Evolutionary conservation across 1,284 basidiomycete genomes (phyloP), one percentile per base, ranked within the genome.

Genomic region (Leccinum subspadiceum): DNA sequence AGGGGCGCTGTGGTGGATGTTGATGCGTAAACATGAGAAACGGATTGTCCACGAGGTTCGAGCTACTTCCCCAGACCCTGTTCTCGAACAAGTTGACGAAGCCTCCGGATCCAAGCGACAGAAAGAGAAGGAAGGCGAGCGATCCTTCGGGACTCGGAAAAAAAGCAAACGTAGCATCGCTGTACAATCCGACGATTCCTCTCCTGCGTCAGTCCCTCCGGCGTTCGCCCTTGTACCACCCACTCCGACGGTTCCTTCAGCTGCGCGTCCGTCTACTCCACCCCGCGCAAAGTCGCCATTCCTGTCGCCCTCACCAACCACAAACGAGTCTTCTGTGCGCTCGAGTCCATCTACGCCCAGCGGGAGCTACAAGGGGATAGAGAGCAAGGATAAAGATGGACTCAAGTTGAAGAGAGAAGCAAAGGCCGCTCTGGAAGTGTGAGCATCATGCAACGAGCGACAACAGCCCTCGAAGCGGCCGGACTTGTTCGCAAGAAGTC

Each of bases 1-100:
- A 5, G 92, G 94, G 9, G 94, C 96, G 1, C 78, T 94, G 10
- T 99, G 96, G 96, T 99, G 97, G 97, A 92, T 98, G 81, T 77
- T 99, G 54, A 87, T 91, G 69, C 84, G 88, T 66, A 92, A 88
- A 68, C 82, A 87, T 8, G 89, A 92, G 72, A 87, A 85, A 68
- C 84, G 81, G 60, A 77, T 79, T 12, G 35, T 81, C 24, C 76
- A 66, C n/a, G 74, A 75, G 17, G 70, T 62, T 55, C 71, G 64
- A 31, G 53, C 73, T 73, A 41, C 59, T 46, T 54, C 58, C 26
- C 56, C 63, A 5, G 62, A 69, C 69, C 22, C 70, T 74, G n/a
- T 71, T 76, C 26, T 66, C 69, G 37, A 73, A 37, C 66, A 64
- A 52, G 68, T 68, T 29, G 56, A 5, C 22, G 65, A 67, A 15